Evolutionary conservation across 345 rosid genomes (phyloP).

Genomic region (Salix koriyanagi): DNA sequence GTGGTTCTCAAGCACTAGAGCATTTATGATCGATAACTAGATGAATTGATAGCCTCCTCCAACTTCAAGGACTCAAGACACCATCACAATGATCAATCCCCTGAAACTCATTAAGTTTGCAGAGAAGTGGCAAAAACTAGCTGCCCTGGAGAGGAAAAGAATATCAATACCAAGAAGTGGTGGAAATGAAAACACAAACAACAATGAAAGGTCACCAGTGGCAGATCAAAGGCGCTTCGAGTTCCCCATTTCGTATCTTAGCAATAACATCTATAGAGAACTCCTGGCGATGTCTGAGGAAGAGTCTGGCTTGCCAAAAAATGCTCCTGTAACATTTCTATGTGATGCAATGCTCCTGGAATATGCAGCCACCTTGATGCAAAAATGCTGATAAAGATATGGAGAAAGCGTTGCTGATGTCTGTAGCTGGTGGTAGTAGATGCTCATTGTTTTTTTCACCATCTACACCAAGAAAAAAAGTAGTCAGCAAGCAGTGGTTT

Average conservation of each 20-base stretch:
- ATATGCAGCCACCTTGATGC: constrained; percentile 21
- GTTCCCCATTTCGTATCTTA: constrained; percentile 30
- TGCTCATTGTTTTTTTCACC: constrained; percentile 7
- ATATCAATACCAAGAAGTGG: constrained; percentile 6
- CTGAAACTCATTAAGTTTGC: constrained; percentile 10
- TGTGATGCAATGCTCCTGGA: constrained; percentile 33
- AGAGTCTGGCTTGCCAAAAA: constrained; percentile 30
- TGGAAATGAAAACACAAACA: not conserved
- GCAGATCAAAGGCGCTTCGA: constrained; percentile 23
- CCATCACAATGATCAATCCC: not conserved
- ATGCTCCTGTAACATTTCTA: constrained; percentile 29
- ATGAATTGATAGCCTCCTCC: not conserved
- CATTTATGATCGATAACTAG: not conserved
- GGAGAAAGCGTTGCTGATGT: constrained; percentile 20
- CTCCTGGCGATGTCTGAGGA: constrained; percentile 32
- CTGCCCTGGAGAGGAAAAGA: constrained; percentile 6
- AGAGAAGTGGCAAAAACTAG: constrained; percentile 12
- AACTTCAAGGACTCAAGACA: not conserved
- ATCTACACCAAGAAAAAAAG: not conserved
- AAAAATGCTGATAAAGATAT: constrained; percentile 3
- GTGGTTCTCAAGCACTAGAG: not conserved
- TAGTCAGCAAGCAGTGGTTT: not conserved
- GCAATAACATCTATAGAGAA: constrained; percentile 17
- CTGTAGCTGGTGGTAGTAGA: not conserved
- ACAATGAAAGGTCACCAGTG: not conserved